Conservation (phyloP, 2,329 filamentous ascomycete genomes). For the Xylaria digitata region DNA sequence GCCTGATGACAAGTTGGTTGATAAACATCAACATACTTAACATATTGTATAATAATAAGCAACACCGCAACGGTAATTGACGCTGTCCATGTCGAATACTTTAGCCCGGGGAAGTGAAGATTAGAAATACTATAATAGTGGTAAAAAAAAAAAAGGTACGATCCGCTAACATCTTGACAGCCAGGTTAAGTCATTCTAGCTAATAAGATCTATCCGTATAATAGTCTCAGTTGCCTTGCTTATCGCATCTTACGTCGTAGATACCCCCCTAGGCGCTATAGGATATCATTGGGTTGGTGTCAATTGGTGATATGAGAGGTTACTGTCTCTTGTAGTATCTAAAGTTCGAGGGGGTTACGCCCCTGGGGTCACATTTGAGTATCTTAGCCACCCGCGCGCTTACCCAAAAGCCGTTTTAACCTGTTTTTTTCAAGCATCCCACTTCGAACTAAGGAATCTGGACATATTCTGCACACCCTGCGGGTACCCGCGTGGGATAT, state of each 20-base stretch:
- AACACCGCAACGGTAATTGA: background rate
- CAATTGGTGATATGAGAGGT: background rate
- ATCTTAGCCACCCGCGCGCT: slow-evolving; percentile 4
- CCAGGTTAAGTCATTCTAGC: background rate
- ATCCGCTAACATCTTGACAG: background rate
- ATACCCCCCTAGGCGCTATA: background rate
- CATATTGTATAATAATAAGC: too few species aligned
- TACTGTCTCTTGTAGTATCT: background rate
- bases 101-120: background rate
- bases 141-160: background rate
- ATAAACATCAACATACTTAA: too few species aligned
- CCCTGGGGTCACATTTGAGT: background rate
- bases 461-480: background rate
- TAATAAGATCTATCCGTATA: background rate
- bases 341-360: background rate
- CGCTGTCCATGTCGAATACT: background rate
- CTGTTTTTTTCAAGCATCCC: background rate
- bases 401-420: background rate
- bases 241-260: background rate
- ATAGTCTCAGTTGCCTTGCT: background rate
- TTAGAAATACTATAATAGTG: background rate
- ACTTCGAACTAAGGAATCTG: background rate
- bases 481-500: background rate
- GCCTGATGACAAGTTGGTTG: background rate
- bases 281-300: too few species aligned